Conservation (phyloP, 202 grass and related monocot species). For the Bolboschoenoplectus hybrid region DNA sequence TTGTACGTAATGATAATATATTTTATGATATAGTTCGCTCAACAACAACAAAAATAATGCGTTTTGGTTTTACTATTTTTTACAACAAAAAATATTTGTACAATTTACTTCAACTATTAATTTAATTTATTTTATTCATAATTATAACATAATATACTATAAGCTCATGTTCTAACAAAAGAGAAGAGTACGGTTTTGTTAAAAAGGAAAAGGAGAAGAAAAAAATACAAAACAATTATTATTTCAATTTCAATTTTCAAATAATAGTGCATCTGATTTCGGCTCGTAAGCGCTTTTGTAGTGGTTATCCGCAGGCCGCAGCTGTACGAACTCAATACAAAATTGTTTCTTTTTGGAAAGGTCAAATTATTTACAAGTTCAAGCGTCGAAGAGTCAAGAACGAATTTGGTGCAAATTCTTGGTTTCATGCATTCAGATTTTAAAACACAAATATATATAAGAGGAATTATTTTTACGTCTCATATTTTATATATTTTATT, state of each 20-base stretch:
- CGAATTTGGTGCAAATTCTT: neutral
- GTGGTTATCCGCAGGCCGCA: neutral
- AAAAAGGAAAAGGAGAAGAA: neutral
- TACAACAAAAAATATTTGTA: too few relatives aligned
- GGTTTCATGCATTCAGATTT: neutral
- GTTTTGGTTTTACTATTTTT: too few relatives aligned
- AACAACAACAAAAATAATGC: too few relatives aligned
- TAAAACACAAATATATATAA: neutral
- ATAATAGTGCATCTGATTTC: neutral
- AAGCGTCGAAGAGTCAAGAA: neutral
- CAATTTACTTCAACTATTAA: too few relatives aligned
- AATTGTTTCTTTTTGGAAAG: conserved; percentile 33
- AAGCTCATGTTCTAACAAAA: too few relatives aligned
- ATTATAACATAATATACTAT: too few relatives aligned
- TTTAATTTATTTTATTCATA: too few relatives aligned
- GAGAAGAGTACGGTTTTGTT: neutral
- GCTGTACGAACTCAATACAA: neutral
- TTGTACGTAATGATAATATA: too few relatives aligned
- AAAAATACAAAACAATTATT: neutral
- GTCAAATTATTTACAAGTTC: neutral
- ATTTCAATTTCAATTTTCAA: neutral
- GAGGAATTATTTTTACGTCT: too few relatives aligned
- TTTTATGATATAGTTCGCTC: too few relatives aligned
- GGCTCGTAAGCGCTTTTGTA: neutral
- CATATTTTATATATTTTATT: too few relatives aligned